Conservation (phyloP, 139 green algal species). For the Chlamydomonas sp. region DNA sequence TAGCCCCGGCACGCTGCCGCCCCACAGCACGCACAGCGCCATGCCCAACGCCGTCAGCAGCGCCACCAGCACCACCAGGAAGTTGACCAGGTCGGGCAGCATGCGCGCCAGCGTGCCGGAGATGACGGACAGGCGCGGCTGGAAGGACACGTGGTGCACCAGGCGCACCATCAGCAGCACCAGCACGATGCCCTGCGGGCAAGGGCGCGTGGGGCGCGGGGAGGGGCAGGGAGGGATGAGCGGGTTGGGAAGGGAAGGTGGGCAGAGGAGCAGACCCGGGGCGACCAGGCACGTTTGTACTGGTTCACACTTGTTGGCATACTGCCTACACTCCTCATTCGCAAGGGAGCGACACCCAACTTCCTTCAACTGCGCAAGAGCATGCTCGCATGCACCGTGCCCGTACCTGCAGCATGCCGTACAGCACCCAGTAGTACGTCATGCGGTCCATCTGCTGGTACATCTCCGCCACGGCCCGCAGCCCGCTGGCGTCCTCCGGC, state of each 20-base stretch:
- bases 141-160: constrained; percentile 44
- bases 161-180: constrained; percentile 40
- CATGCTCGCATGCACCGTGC: not conserved
- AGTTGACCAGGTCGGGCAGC: constrained; percentile 42
- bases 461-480: constrained; percentile 32
- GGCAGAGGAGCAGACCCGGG: not conserved
- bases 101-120: constrained; percentile 37
- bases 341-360: not conserved
- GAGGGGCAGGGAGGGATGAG: not conserved
- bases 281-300: too few species aligned
- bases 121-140: constrained; percentile 46
- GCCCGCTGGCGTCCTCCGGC: constrained; percentile 23
- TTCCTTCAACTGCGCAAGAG: not conserved
- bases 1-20: constrained; percentile 4
- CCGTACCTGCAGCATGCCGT: constrained; percentile 36
- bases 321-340: not conserved
- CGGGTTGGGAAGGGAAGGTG: not conserved
- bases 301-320: too few species aligned
- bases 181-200: constrained; percentile 36
- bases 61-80: constrained; percentile 6
- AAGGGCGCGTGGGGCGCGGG: not conserved
- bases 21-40: constrained; percentile 36
- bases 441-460: constrained; percentile 21
- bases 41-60: constrained; percentile 18
- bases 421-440: constrained; percentile 37